These are phyloP conservation scores for Inonotus obliquus DNA, from an alignment of 1,284 basidiomycete species.

Conservation along the genomic window DNA sequence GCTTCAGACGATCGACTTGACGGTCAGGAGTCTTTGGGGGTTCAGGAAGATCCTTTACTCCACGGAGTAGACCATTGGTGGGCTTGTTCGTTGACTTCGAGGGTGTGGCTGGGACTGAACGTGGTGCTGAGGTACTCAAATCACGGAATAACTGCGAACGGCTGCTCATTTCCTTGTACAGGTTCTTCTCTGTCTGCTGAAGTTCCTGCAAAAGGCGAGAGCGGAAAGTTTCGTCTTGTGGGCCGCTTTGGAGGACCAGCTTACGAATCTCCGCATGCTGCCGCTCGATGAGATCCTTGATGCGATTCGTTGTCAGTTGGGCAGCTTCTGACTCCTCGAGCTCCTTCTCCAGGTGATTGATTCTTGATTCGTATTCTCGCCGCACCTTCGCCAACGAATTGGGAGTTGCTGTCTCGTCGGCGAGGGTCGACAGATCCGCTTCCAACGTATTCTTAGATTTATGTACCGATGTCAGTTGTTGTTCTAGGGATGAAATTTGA, in stretches of 20 bases:
- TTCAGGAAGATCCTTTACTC: constrained; percentile 33
- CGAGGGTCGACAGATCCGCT: constrained; percentile 62
- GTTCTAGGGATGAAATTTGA: constrained; percentile 49
- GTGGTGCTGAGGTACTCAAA: constrained; percentile 28
- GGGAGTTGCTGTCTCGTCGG: constrained; percentile 52
- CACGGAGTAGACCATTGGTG: constrained; percentile 33
- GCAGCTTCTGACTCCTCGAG: constrained; percentile 53
- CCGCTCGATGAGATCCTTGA: constrained; percentile 59
- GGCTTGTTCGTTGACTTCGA: constrained; percentile 35
- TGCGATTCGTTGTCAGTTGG: constrained; percentile 45
- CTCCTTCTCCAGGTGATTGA: constrained; percentile 61
- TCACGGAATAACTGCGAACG: constrained; percentile 25
- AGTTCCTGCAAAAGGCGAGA: constrained; percentile 66
- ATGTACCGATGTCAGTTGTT: constrained; percentile 48
- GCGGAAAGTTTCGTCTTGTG: constrained; percentile 60
- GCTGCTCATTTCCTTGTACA: constrained; percentile 51
- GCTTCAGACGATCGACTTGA: constrained; percentile 51
- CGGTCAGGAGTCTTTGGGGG: constrained; percentile 41
- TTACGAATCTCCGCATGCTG: constrained; percentile 69
- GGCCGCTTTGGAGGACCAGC: constrained; percentile 52
- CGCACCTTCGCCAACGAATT: constrained; percentile 55
- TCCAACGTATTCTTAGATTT: constrained; percentile 67
- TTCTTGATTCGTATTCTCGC: constrained; percentile 62
- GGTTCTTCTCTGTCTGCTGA: constrained; percentile 57
- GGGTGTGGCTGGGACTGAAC: constrained; percentile 35